Base-by-base conservation (phyloP, 768 basidiomycete species). In the Pisolithus tinctorius region DNA sequence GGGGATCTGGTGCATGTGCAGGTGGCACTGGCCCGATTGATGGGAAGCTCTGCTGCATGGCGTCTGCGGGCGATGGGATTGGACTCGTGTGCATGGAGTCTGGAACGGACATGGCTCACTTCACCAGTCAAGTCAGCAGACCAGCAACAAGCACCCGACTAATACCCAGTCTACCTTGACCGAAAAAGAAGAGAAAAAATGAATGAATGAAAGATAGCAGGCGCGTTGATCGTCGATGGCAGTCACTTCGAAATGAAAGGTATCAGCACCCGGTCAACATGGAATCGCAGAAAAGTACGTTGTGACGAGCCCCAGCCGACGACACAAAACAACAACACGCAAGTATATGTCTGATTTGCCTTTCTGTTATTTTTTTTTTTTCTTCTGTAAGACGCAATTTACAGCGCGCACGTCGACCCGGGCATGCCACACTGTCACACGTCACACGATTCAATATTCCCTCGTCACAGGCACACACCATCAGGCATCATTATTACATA, bases 381-480 rank as follows among this genome's bases (percentile, higher is more conserved):
- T 25, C 16, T 27, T 16, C 14, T 63, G 60, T 60, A 57, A 56
- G 54, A 53, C 45, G 50, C 53, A 49, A 31, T 31, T 31, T 31
- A 10, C 43, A n/a, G 16, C 26, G 29, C 26, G 16, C 43, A 27
- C 8, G 14, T 16, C 23, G 20, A 20, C 20, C 20, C 20, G n/a
- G 43, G 26, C 16, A 26, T 48, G 54, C 47, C 41, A 38, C 20
- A 8, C 45, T 37, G 45, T 47, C 45, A 47, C 45, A 17, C 23
- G 45, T 34, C 45, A 47, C 31, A 13, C 40, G 6, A 48, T 63
- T 65, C 56, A 66, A 55, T 54, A 64, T 20, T 20, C 20, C 20
- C 68, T 55, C 62, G 68, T 69, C 68, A 68, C 66, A 69, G 67
- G 66, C 61, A 68, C 68, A 53, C 52, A 62, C 38, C 27, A 17